Base-by-base conservation (phyloP, 140 eudicot genomes). In the Anethum foeniculum region DNA sequence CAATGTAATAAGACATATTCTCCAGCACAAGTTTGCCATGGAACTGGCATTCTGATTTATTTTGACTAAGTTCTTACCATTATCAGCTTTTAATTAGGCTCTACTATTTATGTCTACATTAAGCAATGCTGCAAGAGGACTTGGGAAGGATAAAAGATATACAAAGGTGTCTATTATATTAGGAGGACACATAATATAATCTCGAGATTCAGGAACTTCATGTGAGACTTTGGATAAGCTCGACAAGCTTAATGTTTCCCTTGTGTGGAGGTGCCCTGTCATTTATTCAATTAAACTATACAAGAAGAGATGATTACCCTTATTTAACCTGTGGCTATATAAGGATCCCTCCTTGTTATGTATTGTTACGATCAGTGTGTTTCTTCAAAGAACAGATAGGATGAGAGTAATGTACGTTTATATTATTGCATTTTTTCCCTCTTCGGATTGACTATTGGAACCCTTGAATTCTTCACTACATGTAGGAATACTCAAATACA, bases 1-100 rank as follows among this genome's bases (percentile, higher is more conserved):
- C 12, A 60, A 18, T 60, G 8, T 7, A 60, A 16, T 21, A 7
- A n/a, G 6, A 21, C 27, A 14, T 60, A n/a, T 60, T 4, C 25
- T n/a, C 10, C 12, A 9, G 25, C 32, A 60, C 4, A 60, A 21
- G 0, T 60, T 21, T 18, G 27, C 69, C 7, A 16, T 64, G 2
- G 13, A 28, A 25, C 74, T 4, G 34, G 30, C 23, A 10, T 65
- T 65, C 38, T 65, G 41, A 62, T 62, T 65, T 65, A 65, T 34
- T 65, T 67, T 6, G 73, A 28, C 38, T 0, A 74, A 74, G 49
- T 49, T 51, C 46, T 32, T 16, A 54, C 80, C 38, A 25, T 83
- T 82, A 77, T 64, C 91, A 93, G 98, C 90, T 78, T 93, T 93
- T 81, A 97, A 96, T 19, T 90, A 93, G 90, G 92, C 93, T 27